phyloP scores from a whole-genome alignment of 441 rosid species.

The Adansonia grandidieri region DNA sequence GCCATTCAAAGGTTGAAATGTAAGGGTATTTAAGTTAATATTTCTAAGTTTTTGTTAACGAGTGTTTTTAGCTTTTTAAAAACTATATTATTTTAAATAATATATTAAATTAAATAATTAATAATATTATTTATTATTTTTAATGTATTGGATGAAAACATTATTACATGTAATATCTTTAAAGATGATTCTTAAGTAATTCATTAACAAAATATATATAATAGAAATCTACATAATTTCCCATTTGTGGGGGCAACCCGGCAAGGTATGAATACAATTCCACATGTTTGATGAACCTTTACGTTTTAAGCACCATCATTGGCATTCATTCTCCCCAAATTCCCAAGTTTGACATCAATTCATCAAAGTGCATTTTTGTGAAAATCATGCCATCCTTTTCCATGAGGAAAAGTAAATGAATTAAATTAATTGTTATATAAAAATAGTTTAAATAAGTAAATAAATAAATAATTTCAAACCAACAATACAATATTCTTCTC shows the following conservation, averaged over 20 bases:
- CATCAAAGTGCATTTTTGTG: background rate
- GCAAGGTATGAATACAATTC: background rate
- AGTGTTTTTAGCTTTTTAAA: too few species aligned
- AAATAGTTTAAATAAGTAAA: too few species aligned
- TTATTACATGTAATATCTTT: too few species aligned
- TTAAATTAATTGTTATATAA: conserved; percentile 3
- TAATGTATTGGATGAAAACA: too few species aligned
- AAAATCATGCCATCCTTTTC: background rate
- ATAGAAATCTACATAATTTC: background rate
- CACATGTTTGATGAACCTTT: background rate
- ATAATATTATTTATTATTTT: too few species aligned
- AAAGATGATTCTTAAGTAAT: too few species aligned
- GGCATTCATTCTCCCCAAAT: background rate
- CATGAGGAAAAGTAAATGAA: background rate
- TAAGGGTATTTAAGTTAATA: too few species aligned
- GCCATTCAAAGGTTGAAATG: too few species aligned
- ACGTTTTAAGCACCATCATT: background rate
- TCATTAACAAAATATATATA: too few species aligned
- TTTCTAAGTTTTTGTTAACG: too few species aligned
- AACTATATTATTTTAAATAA: too few species aligned
- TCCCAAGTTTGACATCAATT: background rate
- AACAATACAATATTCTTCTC: background rate
- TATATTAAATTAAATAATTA: too few species aligned
- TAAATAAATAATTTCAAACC: background rate
- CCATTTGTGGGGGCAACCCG: background rate